Evolutionary conservation across 371 early-diverging fungal genomes (phyloP), one percentile per base, ranked within the genome.

Genomic region (Mortierella sp.): DNA sequence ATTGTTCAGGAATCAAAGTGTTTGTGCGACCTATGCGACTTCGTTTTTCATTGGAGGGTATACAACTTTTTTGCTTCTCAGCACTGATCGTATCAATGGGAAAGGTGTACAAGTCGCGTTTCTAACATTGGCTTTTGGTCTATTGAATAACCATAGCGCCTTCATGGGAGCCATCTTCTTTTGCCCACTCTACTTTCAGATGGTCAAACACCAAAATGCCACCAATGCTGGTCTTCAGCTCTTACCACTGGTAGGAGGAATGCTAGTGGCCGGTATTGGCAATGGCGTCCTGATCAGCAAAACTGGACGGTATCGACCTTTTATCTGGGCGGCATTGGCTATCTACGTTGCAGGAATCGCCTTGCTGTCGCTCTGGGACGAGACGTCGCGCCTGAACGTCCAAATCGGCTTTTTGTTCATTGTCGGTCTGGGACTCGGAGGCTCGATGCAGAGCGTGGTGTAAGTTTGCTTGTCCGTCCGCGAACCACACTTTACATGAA

Each of bases 101-200:
- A n/a, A n/a, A n/a, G n/a, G n/a, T n/a, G n/a, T n/a, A n/a, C n/a
- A n/a, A n/a, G n/a, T n/a, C n/a, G n/a, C n/a, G 27, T 22, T 19
- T 44, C 17, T 44, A 10, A 44, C 19, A 19, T 44, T 44, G 44
- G 44, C 17, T 44, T n/a, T n/a, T n/a, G n/a, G n/a, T n/a, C n/a
- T n/a, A n/a, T n/a, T n/a, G n/a, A n/a, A n/a, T n/a, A n/a, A 37
- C 13, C 37, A 37, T 63, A 73, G 73, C 8, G 59, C 67, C 5
- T 82, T 81, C 64, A 71, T 83, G 63, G 83, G 88, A 7, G 78
- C 82, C 44, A 65, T 82, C 0, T 91, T 88, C 69, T 89, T 80
- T 57, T 67, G 80, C 39, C 80, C 82, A 0, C 65, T 87, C 7
- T 90, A 83, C 56, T 86, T 85, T 43, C 80, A 81, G 56, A 37